Evolutionary conservation across 768 basidiomycete genomes (phyloP).

Genomic region (Lactifluus hygrophoroides): DNA sequence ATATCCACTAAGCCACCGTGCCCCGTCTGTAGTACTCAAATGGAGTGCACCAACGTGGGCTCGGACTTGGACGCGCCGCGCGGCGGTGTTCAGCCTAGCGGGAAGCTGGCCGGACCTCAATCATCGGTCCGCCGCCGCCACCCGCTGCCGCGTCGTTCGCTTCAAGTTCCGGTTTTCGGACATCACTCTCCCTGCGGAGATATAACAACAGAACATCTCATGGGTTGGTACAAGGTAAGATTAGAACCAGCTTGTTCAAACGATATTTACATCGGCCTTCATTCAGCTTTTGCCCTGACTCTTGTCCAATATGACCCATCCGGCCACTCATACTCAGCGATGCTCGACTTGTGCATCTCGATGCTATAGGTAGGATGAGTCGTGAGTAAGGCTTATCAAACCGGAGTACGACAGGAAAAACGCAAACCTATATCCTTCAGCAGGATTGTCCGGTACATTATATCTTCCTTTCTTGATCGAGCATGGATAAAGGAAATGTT

Average conservation of each 20-base stretch:
- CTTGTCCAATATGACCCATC: slow-evolving; percentile 74
- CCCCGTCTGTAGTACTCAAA: too few relatives aligned
- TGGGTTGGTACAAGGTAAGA: too few relatives aligned
- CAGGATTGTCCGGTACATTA: slow-evolving; percentile 68
- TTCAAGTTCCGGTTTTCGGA: too few relatives aligned
- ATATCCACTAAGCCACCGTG: too few relatives aligned
- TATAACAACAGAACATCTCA: too few relatives aligned
- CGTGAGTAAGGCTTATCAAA: background rate
- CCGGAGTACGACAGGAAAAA: background rate
- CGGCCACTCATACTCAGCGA: slow-evolving; percentile 81
- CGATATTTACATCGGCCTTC: background rate
- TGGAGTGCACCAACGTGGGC: too few relatives aligned
- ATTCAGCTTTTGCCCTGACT: slow-evolving; percentile 17
- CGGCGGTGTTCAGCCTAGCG: too few relatives aligned
- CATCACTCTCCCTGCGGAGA: too few relatives aligned
- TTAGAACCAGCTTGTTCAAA: background rate
- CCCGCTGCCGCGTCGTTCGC: too few relatives aligned
- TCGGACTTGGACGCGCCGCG: too few relatives aligned
- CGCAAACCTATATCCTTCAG: slow-evolving; percentile 72
- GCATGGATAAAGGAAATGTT: slow-evolving; percentile 84
- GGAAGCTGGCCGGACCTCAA: too few relatives aligned
- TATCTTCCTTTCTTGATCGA: slow-evolving; percentile 88
- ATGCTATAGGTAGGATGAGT: slow-evolving; percentile 43
- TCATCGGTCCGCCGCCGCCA: too few relatives aligned
- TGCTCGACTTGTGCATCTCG: slow-evolving; percentile 77